A percentile compares a stretch with the other conserved stretches of the same genome.
phyloP scores from a whole-genome alignment of 2,329 filamentous ascomycete species.

The Phoma sp. region DNA sequence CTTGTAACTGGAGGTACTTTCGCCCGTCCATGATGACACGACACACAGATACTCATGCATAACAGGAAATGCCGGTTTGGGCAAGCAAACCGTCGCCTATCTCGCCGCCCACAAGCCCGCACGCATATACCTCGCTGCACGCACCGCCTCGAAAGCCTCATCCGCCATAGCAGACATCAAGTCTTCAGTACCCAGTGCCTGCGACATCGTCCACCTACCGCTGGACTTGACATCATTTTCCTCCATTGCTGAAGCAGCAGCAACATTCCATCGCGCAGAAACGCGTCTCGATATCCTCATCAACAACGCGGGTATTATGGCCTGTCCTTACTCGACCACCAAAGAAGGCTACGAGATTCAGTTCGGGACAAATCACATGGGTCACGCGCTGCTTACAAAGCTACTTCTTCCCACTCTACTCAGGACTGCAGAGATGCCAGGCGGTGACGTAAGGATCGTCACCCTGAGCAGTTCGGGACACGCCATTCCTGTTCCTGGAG shows the following conservation, averaged over 20 bases:
- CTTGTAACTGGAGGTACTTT: slow-evolving; percentile 44
- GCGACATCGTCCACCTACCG: slow-evolving; percentile 47
- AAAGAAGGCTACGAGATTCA: slow-evolving; percentile 59
- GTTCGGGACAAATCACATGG: slow-evolving; percentile 60
- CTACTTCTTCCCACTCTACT: slow-evolving; percentile 54
- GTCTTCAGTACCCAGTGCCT: slow-evolving; percentile 40
- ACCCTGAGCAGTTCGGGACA: slow-evolving; percentile 48
- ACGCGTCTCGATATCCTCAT: slow-evolving; percentile 55
- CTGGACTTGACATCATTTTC: slow-evolving; percentile 53
- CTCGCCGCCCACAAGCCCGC: slow-evolving; percentile 53
- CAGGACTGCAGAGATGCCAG: slow-evolving; percentile 47
- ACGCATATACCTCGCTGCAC: slow-evolving; percentile 56
- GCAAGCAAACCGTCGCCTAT: slow-evolving; percentile 53
- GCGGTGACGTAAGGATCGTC: slow-evolving; percentile 55
- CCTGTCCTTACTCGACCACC: slow-evolving; percentile 47
- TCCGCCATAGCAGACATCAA: slow-evolving; percentile 52
- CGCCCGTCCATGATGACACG: not conserved
- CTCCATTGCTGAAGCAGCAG: slow-evolving; percentile 48
- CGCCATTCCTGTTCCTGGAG: slow-evolving; percentile 26
- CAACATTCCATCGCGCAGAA: slow-evolving; percentile 43
- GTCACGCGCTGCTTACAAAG: slow-evolving; percentile 57
- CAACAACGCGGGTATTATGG: slow-evolving; percentile 57
- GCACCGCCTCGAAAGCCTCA: slow-evolving; percentile 51
- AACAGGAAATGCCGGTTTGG: slow-evolving; percentile 55
- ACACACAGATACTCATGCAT: slow-evolving; percentile 1